These are phyloP conservation scores for Phytophthora hybrid DNA, from an alignment of 352 stramenopile genomes.

Conservation along the genomic window DNA sequence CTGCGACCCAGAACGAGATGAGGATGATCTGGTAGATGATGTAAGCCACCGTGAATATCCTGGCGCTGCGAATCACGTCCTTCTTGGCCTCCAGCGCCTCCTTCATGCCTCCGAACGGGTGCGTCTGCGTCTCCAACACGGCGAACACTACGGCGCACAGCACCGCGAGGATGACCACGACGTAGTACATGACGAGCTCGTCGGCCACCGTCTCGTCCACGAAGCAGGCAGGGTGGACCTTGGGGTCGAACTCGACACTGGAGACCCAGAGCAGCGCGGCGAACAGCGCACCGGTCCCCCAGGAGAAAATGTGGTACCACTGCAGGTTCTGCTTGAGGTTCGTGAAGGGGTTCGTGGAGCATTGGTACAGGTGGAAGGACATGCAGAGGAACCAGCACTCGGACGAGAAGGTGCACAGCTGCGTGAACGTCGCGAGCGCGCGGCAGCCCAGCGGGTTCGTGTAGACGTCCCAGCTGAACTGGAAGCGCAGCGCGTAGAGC, in stretches of 20 bases:
- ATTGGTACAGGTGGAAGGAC: constrained; percentile 87
- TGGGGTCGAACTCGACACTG: constrained; percentile 56
- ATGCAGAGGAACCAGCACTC: constrained; percentile 91
- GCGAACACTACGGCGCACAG: constrained; percentile 67
- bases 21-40: constrained; percentile 87
- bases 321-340: constrained; percentile 79
- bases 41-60: constrained; percentile 84
- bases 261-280: constrained; percentile 66
- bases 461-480: constrained; percentile 73
- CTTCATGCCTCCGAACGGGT: constrained; percentile 79
- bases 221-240: constrained; percentile 63
- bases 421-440: constrained; percentile 65
- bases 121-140: constrained; percentile 75
- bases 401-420: constrained; percentile 83
- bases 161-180: constrained; percentile 79
- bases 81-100: constrained; percentile 82
- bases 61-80: constrained; percentile 81
- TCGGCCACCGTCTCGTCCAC: constrained; percentile 77
- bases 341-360: constrained; percentile 89
- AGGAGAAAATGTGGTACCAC: constrained; percentile 82
- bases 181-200: constrained; percentile 78
- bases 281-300: constrained; percentile 65
- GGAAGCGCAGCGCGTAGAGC: constrained; percentile 79
- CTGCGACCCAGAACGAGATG: constrained; percentile 80
- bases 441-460: constrained; percentile 60